Base-by-base conservation (phyloP, 345 rosid genomes). In the Arabidopsis suecica region DNA sequence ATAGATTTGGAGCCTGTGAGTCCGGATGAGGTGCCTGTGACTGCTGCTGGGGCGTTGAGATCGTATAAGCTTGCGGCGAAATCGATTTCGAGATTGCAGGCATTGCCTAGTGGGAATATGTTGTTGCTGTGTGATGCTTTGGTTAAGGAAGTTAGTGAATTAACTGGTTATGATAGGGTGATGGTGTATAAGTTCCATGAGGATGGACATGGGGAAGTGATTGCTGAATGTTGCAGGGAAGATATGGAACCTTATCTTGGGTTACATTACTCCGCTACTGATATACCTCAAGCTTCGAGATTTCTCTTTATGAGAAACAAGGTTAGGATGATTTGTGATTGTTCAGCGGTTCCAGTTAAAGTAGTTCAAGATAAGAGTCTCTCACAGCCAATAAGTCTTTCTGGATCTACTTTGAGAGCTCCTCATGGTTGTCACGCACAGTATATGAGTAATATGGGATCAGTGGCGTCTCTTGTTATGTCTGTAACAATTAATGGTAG, bases 191-290 rank as follows among this genome's bases (percentile, higher is more conserved):
- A 79, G 59, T 92, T 92, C 41, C 97, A 92, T 63, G 96, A 87
- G 42, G 97, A 92, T 74, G 97, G 89, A 73, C 97, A 92, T 70
- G 97, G 96, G 41, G 97, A 92, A 80, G 97, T 92, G 58, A 69
- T 92, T 76, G 92, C 97, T 3, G 97, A 92, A 71, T 72, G 78
- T 48, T 38, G 78, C 61, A 78, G 76, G 66, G 74, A 83, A 54
- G 88, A 74, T 30, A 53, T 88, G 74, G 92, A 92, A 48, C 89
- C 97, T 16, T 89, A 88, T 75, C 85, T 87, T 12, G 97, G 96
- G 56, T 81, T 89, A 79, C 96, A 88, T 86, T 91, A 84, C 71
- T 92, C 97, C 0, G 93, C 96, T 38, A 91, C 93, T 41, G 97
- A 91, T 83, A 91, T 91, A 63, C 96, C 97, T 0, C 96, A 91